A percentile compares a stretch with the other conserved stretches of the same genome.
Conservation (phyloP, 768 basidiomycete species). For the Lentinula aciculospora region DNA sequence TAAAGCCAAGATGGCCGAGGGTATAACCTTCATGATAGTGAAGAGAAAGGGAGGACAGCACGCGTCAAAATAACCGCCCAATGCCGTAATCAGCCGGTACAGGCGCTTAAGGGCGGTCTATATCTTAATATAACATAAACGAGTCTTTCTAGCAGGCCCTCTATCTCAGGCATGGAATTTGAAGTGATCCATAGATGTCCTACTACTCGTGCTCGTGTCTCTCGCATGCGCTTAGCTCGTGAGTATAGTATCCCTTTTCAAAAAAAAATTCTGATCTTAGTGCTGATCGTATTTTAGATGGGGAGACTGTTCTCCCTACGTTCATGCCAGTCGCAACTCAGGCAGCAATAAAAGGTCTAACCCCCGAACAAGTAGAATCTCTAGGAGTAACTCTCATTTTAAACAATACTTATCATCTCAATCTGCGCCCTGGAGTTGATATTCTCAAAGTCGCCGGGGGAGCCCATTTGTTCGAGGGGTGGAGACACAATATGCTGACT, state of each 20-base stretch:
- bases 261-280: constrained; percentile 6
- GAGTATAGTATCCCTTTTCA: constrained; percentile 21
- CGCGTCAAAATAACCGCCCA: background rate
- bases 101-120: too few species aligned
- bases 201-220: constrained; percentile 79
- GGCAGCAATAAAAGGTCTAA: constrained; percentile 88
- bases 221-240: constrained; percentile 82
- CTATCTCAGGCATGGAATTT: constrained; percentile 83
- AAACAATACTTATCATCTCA: constrained; percentile 89
- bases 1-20: constrained; percentile 13
- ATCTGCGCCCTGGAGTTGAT: constrained; percentile 76
- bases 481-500: constrained; percentile 81
- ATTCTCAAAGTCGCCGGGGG: constrained; percentile 74
- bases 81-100: too few species aligned
- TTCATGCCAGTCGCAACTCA: constrained; percentile 96
- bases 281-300: constrained; percentile 41
- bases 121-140: too few species aligned
- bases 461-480: constrained; percentile 88
- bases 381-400: constrained; percentile 79
- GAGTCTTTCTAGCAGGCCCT: too few species aligned
- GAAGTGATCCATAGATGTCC: constrained; percentile 76
- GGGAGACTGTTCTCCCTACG: constrained; percentile 76
- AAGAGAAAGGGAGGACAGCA: constrained; percentile 6
- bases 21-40: constrained; percentile 19
- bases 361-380: constrained; percentile 75